These are phyloP conservation scores for Bruguiera parviflora DNA, from an alignment of 345 rosid genomes.

Conservation along the genomic window DNA sequence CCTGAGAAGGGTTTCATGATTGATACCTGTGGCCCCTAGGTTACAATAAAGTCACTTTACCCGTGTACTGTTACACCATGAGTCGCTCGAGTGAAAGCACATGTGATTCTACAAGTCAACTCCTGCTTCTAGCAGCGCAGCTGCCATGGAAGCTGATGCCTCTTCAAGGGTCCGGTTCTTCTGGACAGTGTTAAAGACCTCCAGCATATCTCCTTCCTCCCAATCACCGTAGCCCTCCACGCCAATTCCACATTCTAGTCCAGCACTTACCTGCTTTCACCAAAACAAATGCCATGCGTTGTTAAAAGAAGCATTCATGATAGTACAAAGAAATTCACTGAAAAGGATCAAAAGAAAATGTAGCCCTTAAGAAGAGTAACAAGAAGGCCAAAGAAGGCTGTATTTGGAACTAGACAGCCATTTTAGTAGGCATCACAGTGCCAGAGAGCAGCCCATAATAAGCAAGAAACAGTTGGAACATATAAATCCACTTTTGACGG, in stretches of 20 bases:
- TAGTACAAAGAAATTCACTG: not conserved
- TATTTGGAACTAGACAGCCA: too few species aligned
- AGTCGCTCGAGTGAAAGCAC: not conserved
- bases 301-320: not conserved
- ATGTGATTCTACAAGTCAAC: constrained; percentile 28
- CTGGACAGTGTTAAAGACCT: constrained; percentile 65
- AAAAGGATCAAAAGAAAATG: not conserved
- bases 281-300: constrained; percentile 1
- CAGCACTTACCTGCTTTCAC: constrained; percentile 60
- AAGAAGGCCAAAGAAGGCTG: too few species aligned
- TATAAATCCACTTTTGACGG: too few species aligned
- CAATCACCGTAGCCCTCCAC: constrained; percentile 63
- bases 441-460: not conserved
- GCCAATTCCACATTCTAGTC: constrained; percentile 87
- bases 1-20: not conserved
- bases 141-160: constrained; percentile 93
- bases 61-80: not conserved
- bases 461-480: not conserved
- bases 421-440: not conserved
- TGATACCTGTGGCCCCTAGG: not conserved
- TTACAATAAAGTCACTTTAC: not conserved
- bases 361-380: too few species aligned
- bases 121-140: constrained; percentile 72
- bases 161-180: constrained; percentile 92
- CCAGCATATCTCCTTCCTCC: constrained; percentile 73